Percentiles rank a stretch among this genome's conserved stretches.
phyloP scores from a whole-genome alignment of 129 eudicot species.

The Escallonia rubra region DNA sequence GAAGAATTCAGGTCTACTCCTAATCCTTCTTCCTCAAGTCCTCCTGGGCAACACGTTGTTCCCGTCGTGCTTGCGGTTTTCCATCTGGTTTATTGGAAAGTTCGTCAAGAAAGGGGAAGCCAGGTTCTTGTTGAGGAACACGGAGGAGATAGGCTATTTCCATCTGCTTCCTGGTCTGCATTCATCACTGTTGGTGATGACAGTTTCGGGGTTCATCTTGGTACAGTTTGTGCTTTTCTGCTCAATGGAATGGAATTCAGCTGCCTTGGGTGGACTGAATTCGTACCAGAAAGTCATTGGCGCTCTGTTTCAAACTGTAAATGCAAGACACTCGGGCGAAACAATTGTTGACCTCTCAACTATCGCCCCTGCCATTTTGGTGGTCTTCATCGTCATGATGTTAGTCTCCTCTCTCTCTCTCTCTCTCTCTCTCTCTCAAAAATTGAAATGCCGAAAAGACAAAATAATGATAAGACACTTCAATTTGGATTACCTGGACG shows the following conservation, averaged over 20 bases:
- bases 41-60: conserved; percentile 69
- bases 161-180: conserved; percentile 40
- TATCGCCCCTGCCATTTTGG: conserved; percentile 38
- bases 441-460: no score
- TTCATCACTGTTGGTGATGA: conserved; percentile 14
- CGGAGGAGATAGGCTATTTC: conserved; percentile 19
- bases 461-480: no score
- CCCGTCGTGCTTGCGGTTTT: conserved; percentile 46
- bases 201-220: conserved; percentile 23
- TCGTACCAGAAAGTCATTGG: conserved; percentile 16
- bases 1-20: conserved; percentile 55
- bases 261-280: conserved; percentile 9
- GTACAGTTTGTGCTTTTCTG: conserved; percentile 12
- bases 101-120: conserved; percentile 40
- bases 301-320: conserved; percentile 32
- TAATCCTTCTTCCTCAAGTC: conserved; percentile 60
- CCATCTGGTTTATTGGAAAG: conserved; percentile 40
- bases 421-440: no score
- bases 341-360: conserved; percentile 40
- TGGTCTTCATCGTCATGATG: conserved; percentile 42
- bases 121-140: conserved; percentile 39
- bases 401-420: background rate
- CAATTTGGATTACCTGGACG: no score
- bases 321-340: conserved; percentile 50
- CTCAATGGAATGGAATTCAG: conserved; percentile 24